Base-by-base conservation (phyloP, 1,139 yeast genomes). In the Eremothecium sinecaudum region DNA sequence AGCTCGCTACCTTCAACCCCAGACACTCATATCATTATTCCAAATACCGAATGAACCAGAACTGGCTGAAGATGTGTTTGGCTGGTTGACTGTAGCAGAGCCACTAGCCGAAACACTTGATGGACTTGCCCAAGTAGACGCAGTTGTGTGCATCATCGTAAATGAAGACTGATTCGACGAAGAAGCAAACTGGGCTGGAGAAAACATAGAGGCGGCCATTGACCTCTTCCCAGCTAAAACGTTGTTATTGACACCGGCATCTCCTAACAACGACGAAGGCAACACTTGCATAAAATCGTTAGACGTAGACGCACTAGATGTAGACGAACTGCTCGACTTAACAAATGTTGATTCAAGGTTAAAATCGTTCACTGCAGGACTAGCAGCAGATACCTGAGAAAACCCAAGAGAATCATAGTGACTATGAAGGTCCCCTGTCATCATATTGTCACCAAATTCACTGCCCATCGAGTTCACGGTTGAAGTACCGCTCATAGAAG, bases 11-110 rank as follows among this genome's bases (percentile, higher is more conserved):
- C 10, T 16, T 42, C 28, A 56, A 37, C 59, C 54, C 61, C 60
- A 55, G 23, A 56, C 60, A 28, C 57, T 54, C 58, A 53, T 55
- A 34, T 55, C 55, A 34, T 46, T 51, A 34, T 49, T 53, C 59
- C 59, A 55, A 35, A 54, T 53, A 17, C 57, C 56, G 39, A 51
- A 47, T 10, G 52, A 38, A 17, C 47, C 44, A 21, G 42, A 39
- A 14, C 43, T 38, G 16, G 43, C 42, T 13, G 56, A 45, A 9
- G 52, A 40, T 25, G 38, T 26, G 13, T 13, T 17, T 6, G 31
- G 17, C 18, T 23, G 38, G 10, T 32, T 12, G 14, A 21, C 19
- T 12, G 13, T 13, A 2, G 12, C 31, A 19, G 28, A 28, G 7
- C 30, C 24, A 23, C 13, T 29, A 5, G 27, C 24, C 4, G 44